These are phyloP conservation scores for Eimeria necatrix DNA, from an alignment of 169 alveolate species.

Conservation along the genomic window DNA sequence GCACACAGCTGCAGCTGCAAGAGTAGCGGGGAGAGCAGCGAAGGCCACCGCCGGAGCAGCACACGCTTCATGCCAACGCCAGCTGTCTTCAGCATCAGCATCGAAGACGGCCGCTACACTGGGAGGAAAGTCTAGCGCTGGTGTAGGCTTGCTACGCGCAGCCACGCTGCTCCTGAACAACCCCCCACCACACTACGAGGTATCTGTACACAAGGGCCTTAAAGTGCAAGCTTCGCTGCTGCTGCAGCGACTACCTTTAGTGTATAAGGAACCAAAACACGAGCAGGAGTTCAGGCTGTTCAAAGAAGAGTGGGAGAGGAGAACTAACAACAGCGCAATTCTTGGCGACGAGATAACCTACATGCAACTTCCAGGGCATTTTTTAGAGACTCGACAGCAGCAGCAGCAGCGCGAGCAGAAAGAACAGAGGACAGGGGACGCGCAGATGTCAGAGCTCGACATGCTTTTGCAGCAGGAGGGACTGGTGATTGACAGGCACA, in stretches of 20 bases:
- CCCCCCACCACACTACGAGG: conserved; percentile 74
- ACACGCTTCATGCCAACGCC: neutral
- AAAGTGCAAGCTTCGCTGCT: conserved; percentile 81
- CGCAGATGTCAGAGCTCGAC: conserved; percentile 76
- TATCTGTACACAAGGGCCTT: conserved; percentile 70
- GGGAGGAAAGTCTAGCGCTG: neutral
- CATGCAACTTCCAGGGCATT: conserved; percentile 81
- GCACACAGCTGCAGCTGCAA: conserved; percentile 6
- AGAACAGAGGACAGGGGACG: conserved; percentile 72
- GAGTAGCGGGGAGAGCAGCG: neutral
- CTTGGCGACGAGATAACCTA: conserved; percentile 75
- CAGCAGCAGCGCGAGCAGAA: conserved; percentile 69
- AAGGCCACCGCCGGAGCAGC: neutral
- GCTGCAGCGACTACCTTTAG: conserved; percentile 82
- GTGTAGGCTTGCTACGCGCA: conserved; percentile 49
- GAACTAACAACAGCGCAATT: conserved; percentile 55
- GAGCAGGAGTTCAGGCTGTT: conserved; percentile 77
- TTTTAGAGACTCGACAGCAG: conserved; percentile 74
- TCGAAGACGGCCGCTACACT: neutral
- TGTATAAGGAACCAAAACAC: conserved; percentile 76
- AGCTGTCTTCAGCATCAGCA: neutral
- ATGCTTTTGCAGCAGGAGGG: conserved; percentile 77
- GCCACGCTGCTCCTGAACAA: conserved; percentile 56
- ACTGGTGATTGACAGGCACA: conserved; percentile 32
- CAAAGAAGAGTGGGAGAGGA: conserved; percentile 60